Evolutionary conservation across 345 rosid genomes (phyloP).

Genomic region (Sonneratia caseolaris): DNA sequence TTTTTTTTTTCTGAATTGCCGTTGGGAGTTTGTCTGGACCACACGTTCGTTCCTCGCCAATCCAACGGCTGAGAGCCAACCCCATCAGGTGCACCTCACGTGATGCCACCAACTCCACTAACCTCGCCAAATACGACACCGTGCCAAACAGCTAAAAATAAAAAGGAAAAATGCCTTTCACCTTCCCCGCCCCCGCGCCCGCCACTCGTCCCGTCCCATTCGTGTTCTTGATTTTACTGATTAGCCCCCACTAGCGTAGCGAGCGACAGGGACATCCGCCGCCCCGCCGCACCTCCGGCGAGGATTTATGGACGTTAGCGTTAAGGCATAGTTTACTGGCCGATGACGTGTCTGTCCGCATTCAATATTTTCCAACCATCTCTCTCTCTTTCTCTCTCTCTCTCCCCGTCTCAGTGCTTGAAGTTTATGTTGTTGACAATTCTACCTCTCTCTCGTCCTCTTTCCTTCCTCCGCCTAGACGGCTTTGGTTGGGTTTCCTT

Average conservation of each 20-base stretch:
- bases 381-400: conserved; percentile 13
- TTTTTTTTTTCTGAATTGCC: neutral
- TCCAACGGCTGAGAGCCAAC: neutral
- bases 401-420: conserved; percentile 1
- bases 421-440: conserved; percentile 12
- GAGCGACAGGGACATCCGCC: conserved; percentile 5
- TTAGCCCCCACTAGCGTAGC: neutral
- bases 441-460: conserved; percentile 1
- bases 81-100: conserved; percentile 11
- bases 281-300: conserved; percentile 1
- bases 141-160: conserved; percentile 3
- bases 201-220: conserved; percentile 11
- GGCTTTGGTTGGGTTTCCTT: conserved; percentile 23
- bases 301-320: conserved; percentile 29
- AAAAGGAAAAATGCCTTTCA: conserved; percentile 1
- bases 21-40: conserved; percentile 4
- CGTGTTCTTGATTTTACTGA: neutral
- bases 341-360: conserved; percentile 18
- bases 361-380: conserved; percentile 15
- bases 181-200: conserved; percentile 6
- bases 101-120: neutral
- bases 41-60: neutral
- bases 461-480: neutral
- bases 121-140: conserved; percentile 13
- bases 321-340: conserved; percentile 39